A percentile compares a stretch with the other conserved stretches of the same genome.
Conservation (phyloP, 495 filamentous ascomycete species). For the Bombardia bombarda region DNA sequence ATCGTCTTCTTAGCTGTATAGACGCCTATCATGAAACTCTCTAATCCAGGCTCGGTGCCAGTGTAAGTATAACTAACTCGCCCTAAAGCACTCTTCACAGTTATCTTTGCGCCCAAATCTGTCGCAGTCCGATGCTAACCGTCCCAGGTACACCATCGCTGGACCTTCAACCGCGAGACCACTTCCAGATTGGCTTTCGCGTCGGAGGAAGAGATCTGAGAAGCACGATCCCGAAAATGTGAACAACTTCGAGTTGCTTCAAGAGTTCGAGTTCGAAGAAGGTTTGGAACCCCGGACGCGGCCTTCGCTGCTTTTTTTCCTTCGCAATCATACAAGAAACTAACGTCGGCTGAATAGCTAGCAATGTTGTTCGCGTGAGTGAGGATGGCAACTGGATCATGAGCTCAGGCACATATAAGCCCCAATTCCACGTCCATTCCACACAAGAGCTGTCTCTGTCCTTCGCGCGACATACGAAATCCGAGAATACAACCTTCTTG, state of each 20-base stretch:
- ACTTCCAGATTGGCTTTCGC: slow-evolving; percentile 89
- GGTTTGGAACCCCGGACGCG: no score
- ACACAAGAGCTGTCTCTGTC: slow-evolving; percentile 88
- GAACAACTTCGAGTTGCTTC: slow-evolving; percentile 87
- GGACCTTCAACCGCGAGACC: slow-evolving; percentile 84
- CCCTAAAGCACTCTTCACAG: no score
- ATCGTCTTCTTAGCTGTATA: not conserved
- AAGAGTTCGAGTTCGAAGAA: slow-evolving; percentile 98
- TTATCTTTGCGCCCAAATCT: no score
- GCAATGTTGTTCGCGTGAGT: slow-evolving; percentile 78
- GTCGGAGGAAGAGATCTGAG: slow-evolving; percentile 83
- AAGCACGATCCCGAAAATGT: slow-evolving; percentile 91
- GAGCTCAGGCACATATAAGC: slow-evolving; percentile 91
- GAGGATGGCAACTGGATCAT: slow-evolving; percentile 98
- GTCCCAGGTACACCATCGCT: slow-evolving; percentile 64
- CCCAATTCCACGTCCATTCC: slow-evolving; percentile 93
- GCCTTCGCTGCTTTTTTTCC: not conserved
- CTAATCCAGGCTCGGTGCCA: slow-evolving; percentile 29
- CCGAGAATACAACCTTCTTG: slow-evolving; percentile 88
- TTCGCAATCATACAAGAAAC: no score
- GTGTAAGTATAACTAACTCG: slow-evolving; percentile 61
- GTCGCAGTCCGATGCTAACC: not conserved
- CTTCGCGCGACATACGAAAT: slow-evolving; percentile 84
- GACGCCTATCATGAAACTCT: not conserved
- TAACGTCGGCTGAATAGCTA: no score